Base-by-base conservation (phyloP, 2,329 filamentous ascomycete genomes). In the Pseudogymnoascus sp. region DNA sequence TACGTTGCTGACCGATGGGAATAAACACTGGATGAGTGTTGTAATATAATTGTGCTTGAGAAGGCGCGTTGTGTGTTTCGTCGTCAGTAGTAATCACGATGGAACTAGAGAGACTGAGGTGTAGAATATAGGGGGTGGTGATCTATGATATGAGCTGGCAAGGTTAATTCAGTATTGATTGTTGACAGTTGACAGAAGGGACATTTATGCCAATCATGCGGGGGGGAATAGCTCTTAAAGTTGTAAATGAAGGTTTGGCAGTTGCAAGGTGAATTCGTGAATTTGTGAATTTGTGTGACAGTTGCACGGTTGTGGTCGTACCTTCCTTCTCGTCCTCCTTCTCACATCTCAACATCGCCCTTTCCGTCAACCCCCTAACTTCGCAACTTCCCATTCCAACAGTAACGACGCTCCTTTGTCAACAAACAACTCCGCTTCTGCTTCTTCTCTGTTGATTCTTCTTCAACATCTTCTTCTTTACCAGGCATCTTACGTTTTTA, bases 381-480 rank as follows among this genome's bases (percentile, higher is more conserved):
- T 56, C 50, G 10, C 50, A 56, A 56, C 26, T 56, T 56, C 50
- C 47, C 50, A 56, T 56, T 56, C 29, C 29, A 21, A n/a, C 29
- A 56, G 10, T 10, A 56, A 33, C 50, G 6, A 56, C 50, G n/a
- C 50, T 13, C 50, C 13, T 4, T 56, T 56, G 26, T 56, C 50
- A 56, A 56, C 16, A 56, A 53, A 56, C n/a, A 56, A 13, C 50
- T 56, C 50, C 21, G 29, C 26, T 31, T 33, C 50, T 19, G n/a
- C 26, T 56, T 33, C 50, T 56, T 5, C 42, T 47, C 29, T 33
- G 47, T 33, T 56, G 29, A 33, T 56, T 56, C 50, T 56, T 33
- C 50, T 56, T 56, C 50, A 56, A 56, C 50, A 56, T 56, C 50
- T 56, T 56, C 42, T 47, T 47, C 50, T 56, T 56, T 56, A 33